Conservation (phyloP, 192 early-diverging fungal genomes). For the Physocladia obscura region DNA sequence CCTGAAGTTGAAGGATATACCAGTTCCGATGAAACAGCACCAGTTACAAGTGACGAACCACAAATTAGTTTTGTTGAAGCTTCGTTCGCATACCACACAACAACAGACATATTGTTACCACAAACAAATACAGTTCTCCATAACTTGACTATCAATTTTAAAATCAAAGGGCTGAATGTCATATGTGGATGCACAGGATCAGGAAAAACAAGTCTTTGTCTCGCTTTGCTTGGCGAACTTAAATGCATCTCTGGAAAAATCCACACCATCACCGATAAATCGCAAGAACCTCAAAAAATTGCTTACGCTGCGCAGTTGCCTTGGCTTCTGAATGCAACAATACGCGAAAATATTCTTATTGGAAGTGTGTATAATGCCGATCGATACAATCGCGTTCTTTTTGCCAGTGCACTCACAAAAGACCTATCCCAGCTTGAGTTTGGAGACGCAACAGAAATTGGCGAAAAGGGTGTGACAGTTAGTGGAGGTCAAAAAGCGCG, state of each 20-base stretch:
- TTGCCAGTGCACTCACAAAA: conserved; percentile 71
- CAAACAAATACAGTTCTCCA: background rate
- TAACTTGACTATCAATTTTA: conserved; percentile 6
- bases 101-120: background rate
- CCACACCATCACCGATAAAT: background rate
- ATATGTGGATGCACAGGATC: conserved; percentile 83
- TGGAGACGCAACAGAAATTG: conserved; percentile 81
- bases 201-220: conserved; percentile 81
- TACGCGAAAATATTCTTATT: conserved; percentile 74
- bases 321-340: conserved; percentile 51
- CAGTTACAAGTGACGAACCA: background rate
- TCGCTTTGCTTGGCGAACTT: conserved; percentile 50
- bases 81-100: conserved; percentile 5
- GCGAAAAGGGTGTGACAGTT: conserved; percentile 53
- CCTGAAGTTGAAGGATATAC: conserved; percentile 2
- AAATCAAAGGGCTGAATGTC: conserved; percentile 38
- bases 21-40: background rate
- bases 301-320: conserved; percentile 74
- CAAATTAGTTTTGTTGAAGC: conserved; percentile 13
- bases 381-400: conserved; percentile 73
- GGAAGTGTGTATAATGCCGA: conserved; percentile 63
- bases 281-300: conserved; percentile 35
- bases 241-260: conserved; percentile 1
- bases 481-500: conserved; percentile 38
- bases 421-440: conserved; percentile 75